A percentile compares a stretch with the other conserved stretches of the same genome.
Conservation (phyloP, 2,329 filamentous ascomycete species). For the Colletotrichum aenigma region DNA sequence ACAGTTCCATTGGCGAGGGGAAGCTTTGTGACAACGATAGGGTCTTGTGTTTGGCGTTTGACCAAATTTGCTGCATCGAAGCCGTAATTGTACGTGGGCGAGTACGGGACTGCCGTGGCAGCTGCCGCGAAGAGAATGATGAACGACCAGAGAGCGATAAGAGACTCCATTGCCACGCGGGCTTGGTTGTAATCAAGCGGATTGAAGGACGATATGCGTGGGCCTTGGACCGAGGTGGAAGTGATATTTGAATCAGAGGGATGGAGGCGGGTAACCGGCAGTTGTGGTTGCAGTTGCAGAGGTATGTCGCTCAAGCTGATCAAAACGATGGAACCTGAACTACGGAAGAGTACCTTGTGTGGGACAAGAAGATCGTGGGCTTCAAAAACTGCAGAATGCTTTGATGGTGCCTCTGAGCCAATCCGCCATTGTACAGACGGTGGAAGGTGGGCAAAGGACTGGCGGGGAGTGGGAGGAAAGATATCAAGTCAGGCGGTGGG, state of each 20-base stretch:
- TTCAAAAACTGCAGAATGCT: background rate
- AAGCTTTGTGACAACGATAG: conserved; percentile 48
- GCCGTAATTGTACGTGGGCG: conserved; percentile 54
- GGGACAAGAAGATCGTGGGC: background rate
- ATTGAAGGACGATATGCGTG: background rate
- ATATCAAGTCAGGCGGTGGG: background rate
- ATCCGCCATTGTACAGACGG: background rate
- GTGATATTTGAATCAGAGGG: background rate
- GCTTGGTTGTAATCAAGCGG: background rate
- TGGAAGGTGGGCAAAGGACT: background rate
- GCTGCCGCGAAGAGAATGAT: background rate
- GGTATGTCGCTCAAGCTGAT: background rate
- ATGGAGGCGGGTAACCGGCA: background rate
- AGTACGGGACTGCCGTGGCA: background rate
- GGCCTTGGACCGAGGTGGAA: background rate
- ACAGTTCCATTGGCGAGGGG: conserved; percentile 44
- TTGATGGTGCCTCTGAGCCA: background rate
- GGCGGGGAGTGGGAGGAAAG: background rate
- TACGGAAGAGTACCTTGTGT: background rate
- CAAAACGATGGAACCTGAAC: background rate
- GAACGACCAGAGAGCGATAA: background rate
- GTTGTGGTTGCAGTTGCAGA: background rate
- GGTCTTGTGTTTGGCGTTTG: conserved; percentile 41
- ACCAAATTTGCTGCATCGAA: conserved; percentile 42
- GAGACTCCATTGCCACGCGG: background rate